Base-by-base conservation (phyloP, 352 stramenopile species). In the Globisporangium cystogenes region DNA sequence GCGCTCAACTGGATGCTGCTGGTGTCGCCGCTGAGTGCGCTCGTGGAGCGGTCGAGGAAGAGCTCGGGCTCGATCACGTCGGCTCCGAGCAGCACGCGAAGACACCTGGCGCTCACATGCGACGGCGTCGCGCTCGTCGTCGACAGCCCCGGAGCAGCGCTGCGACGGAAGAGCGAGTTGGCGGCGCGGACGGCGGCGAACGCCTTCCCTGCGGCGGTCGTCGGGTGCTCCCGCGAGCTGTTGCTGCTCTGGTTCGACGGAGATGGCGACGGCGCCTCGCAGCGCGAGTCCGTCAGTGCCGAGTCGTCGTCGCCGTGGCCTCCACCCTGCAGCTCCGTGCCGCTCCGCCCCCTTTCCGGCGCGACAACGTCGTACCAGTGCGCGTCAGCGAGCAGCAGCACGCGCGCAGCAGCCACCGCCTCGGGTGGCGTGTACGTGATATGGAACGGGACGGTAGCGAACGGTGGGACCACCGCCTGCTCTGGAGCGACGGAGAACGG, bases 31-130 rank as follows among this genome's bases (percentile, higher is more conserved):
- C 11, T 23, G 44, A 21, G 44, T n/a, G 16, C 24, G 26, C 16
- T 24, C 5, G 18, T 55, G 3, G 53, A 48, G 47, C 85, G 74
- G 51, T 91, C 80, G 39, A 90, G 64, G 24, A 70, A 72, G 2
- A 93, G 60, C 42, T 82, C 67, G 1, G 82, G 82, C 20, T 86
- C 72, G 42, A 90, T 70, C 6, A 85, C 64, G n/a, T 84, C 64
- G 0, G 74, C 72, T n/a, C 59, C 50, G 7, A 93, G 60, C n/a
- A 82, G 59, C 10, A 93, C 60, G 18, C 75, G 67, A 2, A 93
- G 44, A 29, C 78, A 92, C 47, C 82, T 82, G 4, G 67, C 18
- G 24, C 54, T 77, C 42, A 55, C 48, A 0, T 63, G 65, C 2
- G 62, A 64, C n/a, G 57, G 60, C 23, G 52, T 26, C 15, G 33